These are phyloP conservation scores for Teratosphaeria viscida DNA, from an alignment of 2,329 filamentous ascomycete genomes.

Conservation along the genomic window DNA sequence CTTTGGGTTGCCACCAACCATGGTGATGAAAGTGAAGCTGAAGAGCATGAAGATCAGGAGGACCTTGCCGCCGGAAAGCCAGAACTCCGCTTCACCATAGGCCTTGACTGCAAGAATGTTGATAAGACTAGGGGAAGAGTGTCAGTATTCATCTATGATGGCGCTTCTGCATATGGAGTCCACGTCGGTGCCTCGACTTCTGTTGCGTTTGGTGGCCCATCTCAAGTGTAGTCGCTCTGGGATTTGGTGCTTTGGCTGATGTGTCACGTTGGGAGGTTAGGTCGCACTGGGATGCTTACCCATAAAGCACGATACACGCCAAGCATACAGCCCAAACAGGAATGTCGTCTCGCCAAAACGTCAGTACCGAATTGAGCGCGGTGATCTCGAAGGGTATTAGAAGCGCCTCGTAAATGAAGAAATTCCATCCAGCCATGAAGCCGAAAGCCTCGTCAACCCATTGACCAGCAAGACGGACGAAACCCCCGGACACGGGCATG, in stretches of 20 bases:
- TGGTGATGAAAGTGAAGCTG: constrained; percentile 23
- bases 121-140: constrained; percentile 8
- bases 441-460: constrained; percentile 55
- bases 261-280: constrained; percentile 2
- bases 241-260: neutral
- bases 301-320: constrained; percentile 28
- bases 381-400: constrained; percentile 45
- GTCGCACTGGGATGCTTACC: constrained; percentile 4
- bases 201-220: neutral
- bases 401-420: constrained; percentile 42
- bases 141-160: neutral
- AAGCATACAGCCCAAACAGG: constrained; percentile 32
- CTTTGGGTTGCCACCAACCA: constrained; percentile 24
- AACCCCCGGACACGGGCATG: constrained; percentile 53
- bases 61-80: constrained; percentile 42
- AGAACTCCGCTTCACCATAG: constrained; percentile 38
- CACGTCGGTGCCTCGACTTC: neutral
- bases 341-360: constrained; percentile 35
- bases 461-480: constrained; percentile 53
- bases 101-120: constrained; percentile 36
- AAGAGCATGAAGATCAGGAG: constrained; percentile 22
- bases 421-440: constrained; percentile 29
- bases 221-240: constrained; percentile 1
- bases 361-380: constrained; percentile 31
- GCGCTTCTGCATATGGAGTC: neutral